Evolutionary conservation across 768 basidiomycete genomes (phyloP), one percentile per base, ranked within the genome.

Genomic region (Podaxis sp.): DNA sequence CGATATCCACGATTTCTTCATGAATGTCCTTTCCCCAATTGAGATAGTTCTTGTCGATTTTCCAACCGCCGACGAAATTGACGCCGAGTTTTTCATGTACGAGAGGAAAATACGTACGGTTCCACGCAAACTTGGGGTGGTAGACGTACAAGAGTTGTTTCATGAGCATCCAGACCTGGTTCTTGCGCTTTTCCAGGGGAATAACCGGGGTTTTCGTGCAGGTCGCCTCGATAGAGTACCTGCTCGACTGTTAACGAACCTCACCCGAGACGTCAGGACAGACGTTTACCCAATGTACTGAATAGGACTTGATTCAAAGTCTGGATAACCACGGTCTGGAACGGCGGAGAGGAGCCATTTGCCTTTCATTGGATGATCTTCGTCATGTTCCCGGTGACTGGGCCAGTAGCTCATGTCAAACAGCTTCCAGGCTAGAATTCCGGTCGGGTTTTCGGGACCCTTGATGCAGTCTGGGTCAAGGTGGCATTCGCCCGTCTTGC

Each of bases 341-440:
- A 69, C 68, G 15, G 72, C 69, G 4, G 72, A 70, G n/a, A 77
- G 60, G 8, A 75, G 72, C 77, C 76, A 76, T 64, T 72, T 70
- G 7, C 70, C 68, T 39, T 68, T 66, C 68, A 72, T 46, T 1
- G 72, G 67, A 11, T 57, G 57, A n/a, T 42, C 52, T 1, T 42
- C 15, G 22, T 61, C 52, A 42, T 44, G n/a, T 19, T 33, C 4
- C 24, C 52, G 22, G 63, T 44, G 12, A 44, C 44, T 15, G 13
- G 67, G 62, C 70, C 72, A 69, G 64, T 65, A 77, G 55, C 68
- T 67, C 36, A 74, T 72, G 24, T 74, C 69, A 49, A 78, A 74
- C 3, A 77, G 68, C 61, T 76, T 78, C 76, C 76, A 78, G 11
- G 70, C 71, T 0, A 76, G 76, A 30, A 78, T 76, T 9, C 76